Conservation (phyloP, 108 stramenopile genomes). For the Epipyxis sp. region DNA sequence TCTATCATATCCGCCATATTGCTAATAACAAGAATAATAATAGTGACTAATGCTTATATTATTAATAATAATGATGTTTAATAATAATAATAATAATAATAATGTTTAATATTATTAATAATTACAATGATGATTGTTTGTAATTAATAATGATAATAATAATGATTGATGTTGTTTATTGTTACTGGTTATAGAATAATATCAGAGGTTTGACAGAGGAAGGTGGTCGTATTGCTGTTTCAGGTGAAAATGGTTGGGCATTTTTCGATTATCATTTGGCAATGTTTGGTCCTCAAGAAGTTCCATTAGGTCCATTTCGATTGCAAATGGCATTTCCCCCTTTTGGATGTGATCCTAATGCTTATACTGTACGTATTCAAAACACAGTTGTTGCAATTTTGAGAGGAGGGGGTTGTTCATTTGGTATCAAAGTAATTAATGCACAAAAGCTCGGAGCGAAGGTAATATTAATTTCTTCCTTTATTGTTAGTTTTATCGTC, state of each 20-base stretch:
- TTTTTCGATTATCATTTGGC: slow-evolving; percentile 32
- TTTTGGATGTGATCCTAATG: slow-evolving; percentile 25
- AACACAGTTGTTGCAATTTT: slow-evolving; percentile 11
- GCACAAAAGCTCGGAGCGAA: slow-evolving; percentile 30
- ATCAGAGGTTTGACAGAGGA: slow-evolving; percentile 25
- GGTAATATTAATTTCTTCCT: too few species aligned
- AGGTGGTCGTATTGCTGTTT: slow-evolving; percentile 16
- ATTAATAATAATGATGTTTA: too few species aligned
- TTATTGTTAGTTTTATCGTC: too few species aligned
- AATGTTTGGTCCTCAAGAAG: slow-evolving; percentile 31
- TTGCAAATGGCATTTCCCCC: slow-evolving; percentile 13
- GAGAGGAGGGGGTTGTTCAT: slow-evolving; percentile 28
- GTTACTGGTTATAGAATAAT: neutral
- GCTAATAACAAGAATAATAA: too few species aligned
- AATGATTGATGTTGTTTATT: neutral
- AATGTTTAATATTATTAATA: too few species aligned
- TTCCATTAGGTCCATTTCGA: slow-evolving; percentile 4
- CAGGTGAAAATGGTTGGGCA: slow-evolving; percentile 25
- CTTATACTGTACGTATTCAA: slow-evolving; percentile 20
- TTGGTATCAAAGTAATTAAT: slow-evolving; percentile 34
- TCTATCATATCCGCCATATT: neutral
- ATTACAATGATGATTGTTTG: too few species aligned
- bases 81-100: too few species aligned
- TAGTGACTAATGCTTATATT: too few species aligned
- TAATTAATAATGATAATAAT: too few species aligned